Conservation (phyloP, 306 rosid species). For the Cucumis melo region DNA sequence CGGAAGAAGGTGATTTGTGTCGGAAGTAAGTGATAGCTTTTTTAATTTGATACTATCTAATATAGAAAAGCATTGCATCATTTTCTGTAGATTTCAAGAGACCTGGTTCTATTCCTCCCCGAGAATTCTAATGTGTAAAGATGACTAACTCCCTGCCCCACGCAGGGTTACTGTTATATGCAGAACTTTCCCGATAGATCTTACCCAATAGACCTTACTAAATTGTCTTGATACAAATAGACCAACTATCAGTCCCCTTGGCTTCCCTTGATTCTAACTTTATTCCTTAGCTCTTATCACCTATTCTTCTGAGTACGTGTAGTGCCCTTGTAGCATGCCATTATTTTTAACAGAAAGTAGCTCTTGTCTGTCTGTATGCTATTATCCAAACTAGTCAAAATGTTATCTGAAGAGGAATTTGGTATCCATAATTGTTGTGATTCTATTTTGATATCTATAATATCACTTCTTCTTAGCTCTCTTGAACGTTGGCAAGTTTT, state of each 20-base stretch:
- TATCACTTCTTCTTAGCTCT: neutral
- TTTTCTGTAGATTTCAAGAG: neutral
- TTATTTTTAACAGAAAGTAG: neutral
- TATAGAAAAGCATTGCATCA: too few relatives aligned
- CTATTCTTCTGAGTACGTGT: neutral
- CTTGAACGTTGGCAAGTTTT: neutral
- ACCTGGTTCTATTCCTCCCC: neutral
- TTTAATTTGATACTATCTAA: neutral
- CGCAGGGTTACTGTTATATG: neutral
- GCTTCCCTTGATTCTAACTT: neutral
- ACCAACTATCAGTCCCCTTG: neutral
- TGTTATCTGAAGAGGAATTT: neutral
- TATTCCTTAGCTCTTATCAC: neutral
- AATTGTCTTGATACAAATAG: neutral
- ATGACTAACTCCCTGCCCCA: neutral
- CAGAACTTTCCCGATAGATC: neutral
- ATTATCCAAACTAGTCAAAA: neutral
- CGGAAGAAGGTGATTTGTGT: slow-evolving; percentile 64
- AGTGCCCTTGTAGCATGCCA: neutral
- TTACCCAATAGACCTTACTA: neutral
- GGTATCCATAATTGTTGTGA: neutral
- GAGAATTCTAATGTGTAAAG: neutral
- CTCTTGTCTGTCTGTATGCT: neutral
- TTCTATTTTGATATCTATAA: neutral
- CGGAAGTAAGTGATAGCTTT: slow-evolving; percentile 37